Base-by-base conservation (phyloP, 2,329 filamentous ascomycete species). In the Xenoacremonium recifei region DNA sequence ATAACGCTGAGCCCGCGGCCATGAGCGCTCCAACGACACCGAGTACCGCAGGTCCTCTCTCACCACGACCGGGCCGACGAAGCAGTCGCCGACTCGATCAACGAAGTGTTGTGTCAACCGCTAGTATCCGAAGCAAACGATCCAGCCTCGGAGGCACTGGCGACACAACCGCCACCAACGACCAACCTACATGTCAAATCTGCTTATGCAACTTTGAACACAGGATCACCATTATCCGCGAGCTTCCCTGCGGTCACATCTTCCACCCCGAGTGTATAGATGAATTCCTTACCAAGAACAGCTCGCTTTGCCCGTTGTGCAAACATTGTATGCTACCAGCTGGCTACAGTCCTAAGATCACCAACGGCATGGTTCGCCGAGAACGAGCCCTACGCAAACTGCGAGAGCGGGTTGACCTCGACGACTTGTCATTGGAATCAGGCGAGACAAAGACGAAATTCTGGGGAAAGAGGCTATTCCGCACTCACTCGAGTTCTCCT, bases 231-330 rank as follows among this genome's bases (percentile, higher is more conserved):
- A 78, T 82, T 16, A 90, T 97, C 41, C 85, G 90, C 41, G 87
- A 96, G 65, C 73, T 97, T 3, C 82, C 89, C 0, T 99, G 93
- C 55, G 83, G 86, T 1, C 93, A 99, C 62, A 92, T 97, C 42
- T 99, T 91, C 65, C 92, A 99, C 53, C 85, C 88, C 0, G 85
- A 87, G 50, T 99, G 93, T 59, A 91, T 97, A 50, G 91, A 97
- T 59, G 79, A 84, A 17, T 96, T 93, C 56, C 72, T 97, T 11
- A 75, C 77, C 32, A 76, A 82, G 40, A 85, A 85, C 59, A 95
- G 87, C 60, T 95, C 88, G 15, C 74, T 96, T 2, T 99, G 93
- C 58, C 92, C 93, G 1, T 73, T 95, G 54, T 99, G 93, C 72
- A 96, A 96, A 63, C 80, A 84, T 47, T 87, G 80, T 37, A 88